These are phyloP conservation scores for Simplicillium sp. DNA, from an alignment of 2,329 filamentous ascomycete species.

Conservation along the genomic window DNA sequence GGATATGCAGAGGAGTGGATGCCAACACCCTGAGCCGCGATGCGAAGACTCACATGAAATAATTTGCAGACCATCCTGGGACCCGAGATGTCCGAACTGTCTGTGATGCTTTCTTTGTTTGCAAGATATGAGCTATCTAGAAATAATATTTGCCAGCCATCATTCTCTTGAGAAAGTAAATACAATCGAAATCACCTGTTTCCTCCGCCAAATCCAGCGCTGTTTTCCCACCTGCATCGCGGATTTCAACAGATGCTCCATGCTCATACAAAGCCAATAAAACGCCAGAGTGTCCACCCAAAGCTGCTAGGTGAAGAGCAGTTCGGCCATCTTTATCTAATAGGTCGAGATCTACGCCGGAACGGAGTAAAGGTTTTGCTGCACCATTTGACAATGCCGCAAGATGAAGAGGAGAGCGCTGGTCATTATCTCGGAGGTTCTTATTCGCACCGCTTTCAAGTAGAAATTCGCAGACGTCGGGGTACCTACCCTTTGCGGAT, in stretches of 20 bases:
- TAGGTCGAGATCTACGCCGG: neutral
- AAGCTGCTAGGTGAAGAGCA: neutral
- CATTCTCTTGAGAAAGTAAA: no score
- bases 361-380: neutral
- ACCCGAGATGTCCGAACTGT: no score
- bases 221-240: neutral
- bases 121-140: no score
- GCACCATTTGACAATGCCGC: neutral
- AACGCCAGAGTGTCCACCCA: neutral
- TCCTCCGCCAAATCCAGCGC: neutral
- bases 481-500: neutral
- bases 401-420: neutral
- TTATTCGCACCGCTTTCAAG: neutral
- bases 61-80: no score
- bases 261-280: neutral
- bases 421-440: neutral
- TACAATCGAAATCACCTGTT: no score
- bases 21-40: neutral
- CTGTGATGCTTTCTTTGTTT: no score
- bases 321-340: neutral
- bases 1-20: constrained; percentile 20
- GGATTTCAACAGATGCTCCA: neutral
- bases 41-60: no score
- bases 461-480: neutral
- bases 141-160: no score